These are phyloP conservation scores for Leccinum disarticulatum DNA, from an alignment of 768 basidiomycete genomes.

Conservation along the genomic window DNA sequence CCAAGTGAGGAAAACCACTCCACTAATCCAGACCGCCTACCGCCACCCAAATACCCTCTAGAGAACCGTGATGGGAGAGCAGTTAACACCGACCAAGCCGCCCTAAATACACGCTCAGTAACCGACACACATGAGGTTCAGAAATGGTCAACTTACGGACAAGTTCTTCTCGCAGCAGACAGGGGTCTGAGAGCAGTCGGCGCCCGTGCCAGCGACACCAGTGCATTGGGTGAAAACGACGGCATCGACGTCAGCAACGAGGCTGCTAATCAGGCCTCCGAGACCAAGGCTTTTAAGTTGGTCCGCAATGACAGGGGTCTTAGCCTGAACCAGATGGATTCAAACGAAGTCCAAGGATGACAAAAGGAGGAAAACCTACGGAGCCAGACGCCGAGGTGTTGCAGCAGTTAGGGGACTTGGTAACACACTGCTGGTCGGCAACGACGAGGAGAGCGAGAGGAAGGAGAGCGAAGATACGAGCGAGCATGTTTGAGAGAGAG, in stretches of 20 bases:
- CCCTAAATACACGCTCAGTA: neutral
- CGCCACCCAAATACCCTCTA: no score
- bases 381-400: neutral
- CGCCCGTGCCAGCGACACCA: no score
- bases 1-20: no score
- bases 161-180: no score
- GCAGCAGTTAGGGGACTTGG: constrained; percentile 13
- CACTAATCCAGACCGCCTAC: no score
- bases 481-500: constrained; percentile 12
- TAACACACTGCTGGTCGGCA: constrained; percentile 6
- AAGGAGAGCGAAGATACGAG: constrained; percentile 19
- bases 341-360: neutral
- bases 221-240: neutral
- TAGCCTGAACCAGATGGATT: no score
- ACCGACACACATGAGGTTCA: rapidly evolving
- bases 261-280: neutral
- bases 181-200: no score
- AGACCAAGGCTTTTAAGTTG: neutral
- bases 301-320: no score
- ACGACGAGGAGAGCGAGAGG: constrained; percentile 18
- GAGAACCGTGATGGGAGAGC: neutral
- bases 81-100: neutral
- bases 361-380: neutral
- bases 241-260: neutral
- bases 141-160: neutral